phyloP scores from a whole-genome alignment of 805 yeast species.

The Candida qinlingensis region DNA sequence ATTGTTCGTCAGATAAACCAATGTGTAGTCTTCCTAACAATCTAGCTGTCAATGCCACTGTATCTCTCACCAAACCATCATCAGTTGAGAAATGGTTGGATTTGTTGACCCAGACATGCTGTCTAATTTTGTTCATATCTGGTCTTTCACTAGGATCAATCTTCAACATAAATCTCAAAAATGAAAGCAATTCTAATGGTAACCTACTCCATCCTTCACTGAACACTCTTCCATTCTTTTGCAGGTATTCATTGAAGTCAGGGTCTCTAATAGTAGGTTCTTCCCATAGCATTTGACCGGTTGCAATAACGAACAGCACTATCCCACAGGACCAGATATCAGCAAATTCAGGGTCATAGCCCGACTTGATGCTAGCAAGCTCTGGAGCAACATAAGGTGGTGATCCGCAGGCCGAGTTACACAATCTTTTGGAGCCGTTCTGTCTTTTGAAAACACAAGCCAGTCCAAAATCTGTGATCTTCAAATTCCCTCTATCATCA shows the following conservation, averaged over 20 bases:
- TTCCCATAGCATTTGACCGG: conserved; percentile 73
- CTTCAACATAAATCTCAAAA: conserved; percentile 48
- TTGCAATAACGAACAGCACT: conserved; percentile 52
- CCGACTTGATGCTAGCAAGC: conserved; percentile 32
- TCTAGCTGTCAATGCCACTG: conserved; percentile 44
- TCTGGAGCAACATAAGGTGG: conserved; percentile 83
- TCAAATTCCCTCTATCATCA: conserved; percentile 59
- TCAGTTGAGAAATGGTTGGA: conserved; percentile 38
- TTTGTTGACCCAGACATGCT: conserved; percentile 52
- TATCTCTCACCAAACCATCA: conserved; percentile 49
- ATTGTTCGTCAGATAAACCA: conserved; percentile 46
- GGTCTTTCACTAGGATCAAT: conserved; percentile 42
- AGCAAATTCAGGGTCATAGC: conserved; percentile 51
- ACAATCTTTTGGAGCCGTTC: conserved; percentile 41
- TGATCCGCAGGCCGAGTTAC: conserved; percentile 58
- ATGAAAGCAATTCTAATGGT: conserved; percentile 42
- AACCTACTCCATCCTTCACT: conserved; percentile 52
- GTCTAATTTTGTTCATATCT: conserved; percentile 34
- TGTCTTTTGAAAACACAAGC: conserved; percentile 53
- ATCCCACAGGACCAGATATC: conserved; percentile 73
- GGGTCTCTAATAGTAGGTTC: conserved; percentile 50
- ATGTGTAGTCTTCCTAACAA: conserved; percentile 48
- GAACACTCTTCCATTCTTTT: conserved; percentile 40
- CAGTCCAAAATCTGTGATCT: conserved; percentile 74
- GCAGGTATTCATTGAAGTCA: conserved; percentile 37